Evolutionary conservation across 2,329 filamentous ascomycete species (phyloP).

Genomic region (Talaromyces sp.): DNA sequence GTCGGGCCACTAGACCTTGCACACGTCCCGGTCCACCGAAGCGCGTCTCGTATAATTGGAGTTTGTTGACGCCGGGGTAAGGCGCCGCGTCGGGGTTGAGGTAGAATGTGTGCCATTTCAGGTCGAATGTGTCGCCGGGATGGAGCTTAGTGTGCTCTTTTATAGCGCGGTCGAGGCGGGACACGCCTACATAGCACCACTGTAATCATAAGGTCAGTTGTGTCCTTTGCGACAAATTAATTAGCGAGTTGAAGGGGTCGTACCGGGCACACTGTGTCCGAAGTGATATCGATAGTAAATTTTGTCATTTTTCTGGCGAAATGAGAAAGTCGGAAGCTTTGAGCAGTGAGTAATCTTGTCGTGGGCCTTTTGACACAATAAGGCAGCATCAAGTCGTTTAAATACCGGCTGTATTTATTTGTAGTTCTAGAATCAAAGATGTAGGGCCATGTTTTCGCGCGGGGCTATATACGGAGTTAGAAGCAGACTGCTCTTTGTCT

Average conservation of each 20-base stretch:
- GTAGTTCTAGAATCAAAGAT: too few relatives aligned
- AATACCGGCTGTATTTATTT: neutral
- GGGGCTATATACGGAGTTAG: neutral
- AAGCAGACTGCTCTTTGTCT: neutral
- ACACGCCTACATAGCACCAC: conserved; percentile 75
- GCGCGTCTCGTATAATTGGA: conserved; percentile 45
- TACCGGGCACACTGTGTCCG: conserved; percentile 73
- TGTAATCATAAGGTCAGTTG: neutral
- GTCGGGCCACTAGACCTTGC: conserved; percentile 55
- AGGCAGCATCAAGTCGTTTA: neutral
- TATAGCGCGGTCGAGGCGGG: conserved; percentile 71
- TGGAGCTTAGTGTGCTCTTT: conserved; percentile 60
- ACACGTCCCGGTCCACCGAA: conserved; percentile 60
- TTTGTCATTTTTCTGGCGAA: conserved; percentile 57
- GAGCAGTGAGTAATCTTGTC: neutral
- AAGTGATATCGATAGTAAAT: conserved; percentile 73
- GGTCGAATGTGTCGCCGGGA: conserved; percentile 67
- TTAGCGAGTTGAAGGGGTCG: neutral
- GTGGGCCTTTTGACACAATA: neutral
- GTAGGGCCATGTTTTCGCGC: too few relatives aligned
- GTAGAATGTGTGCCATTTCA: conserved; percentile 77
- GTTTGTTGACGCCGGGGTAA: conserved; percentile 50
- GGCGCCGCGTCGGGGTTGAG: conserved; percentile 65
- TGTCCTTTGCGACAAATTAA: neutral
- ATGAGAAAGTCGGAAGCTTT: neutral